phyloP scores from a whole-genome alignment of 305 asterid species.

The Rubia tinctorum region DNA sequence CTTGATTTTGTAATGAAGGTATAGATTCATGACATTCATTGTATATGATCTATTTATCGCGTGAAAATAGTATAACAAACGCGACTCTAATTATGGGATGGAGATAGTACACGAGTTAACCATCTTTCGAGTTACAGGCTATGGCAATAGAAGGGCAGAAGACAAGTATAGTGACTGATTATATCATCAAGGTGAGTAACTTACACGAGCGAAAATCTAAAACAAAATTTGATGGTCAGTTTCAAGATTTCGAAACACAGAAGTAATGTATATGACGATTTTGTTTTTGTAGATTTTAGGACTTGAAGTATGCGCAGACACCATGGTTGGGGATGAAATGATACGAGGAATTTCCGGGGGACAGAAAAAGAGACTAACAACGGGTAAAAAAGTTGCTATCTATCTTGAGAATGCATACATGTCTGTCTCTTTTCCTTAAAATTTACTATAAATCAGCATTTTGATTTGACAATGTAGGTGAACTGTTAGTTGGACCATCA shows the following conservation, averaged over 20 bases:
- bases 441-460: neutral
- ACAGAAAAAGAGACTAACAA: constrained; percentile 55
- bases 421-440: neutral
- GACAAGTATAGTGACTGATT: constrained; percentile 46
- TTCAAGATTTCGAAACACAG: neutral
- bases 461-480: constrained; percentile 33
- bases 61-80: neutral
- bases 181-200: constrained; percentile 46
- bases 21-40: neutral
- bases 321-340: constrained; percentile 55
- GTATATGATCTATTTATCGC: neutral
- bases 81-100: neutral
- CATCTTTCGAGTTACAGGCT: constrained; percentile 29
- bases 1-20: constrained; percentile 65
- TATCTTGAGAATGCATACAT: neutral
- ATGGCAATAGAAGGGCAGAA: constrained; percentile 46
- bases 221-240: neutral
- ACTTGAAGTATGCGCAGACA: constrained; percentile 57
- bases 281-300: constrained; percentile 45
- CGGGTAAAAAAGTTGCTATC: constrained; percentile 30
- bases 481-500: constrained; percentile 62
- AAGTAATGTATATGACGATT: neutral
- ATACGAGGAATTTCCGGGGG: constrained; percentile 69
- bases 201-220: too few species aligned
- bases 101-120: neutral